Evolutionary conservation across 225 moss, liverwort and hornwort genomes (phyloP).

Genomic region (Thuidium tamariscinum): DNA sequence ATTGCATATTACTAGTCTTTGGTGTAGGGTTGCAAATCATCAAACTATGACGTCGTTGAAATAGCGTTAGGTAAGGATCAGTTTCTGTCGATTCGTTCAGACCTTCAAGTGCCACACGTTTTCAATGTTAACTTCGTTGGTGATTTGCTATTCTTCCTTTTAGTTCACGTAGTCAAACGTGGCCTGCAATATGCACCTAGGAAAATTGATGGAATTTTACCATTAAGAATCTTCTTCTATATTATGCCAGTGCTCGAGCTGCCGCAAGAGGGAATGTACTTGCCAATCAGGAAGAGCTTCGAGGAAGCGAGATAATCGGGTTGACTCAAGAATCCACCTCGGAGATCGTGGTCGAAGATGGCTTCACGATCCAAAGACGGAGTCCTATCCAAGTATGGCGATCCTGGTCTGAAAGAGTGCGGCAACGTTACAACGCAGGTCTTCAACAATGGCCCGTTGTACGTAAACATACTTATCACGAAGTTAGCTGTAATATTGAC

Average conservation of each 20-base stretch:
- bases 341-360: constrained; percentile 15
- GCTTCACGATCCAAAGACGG: background rate
- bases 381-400: constrained; percentile 23
- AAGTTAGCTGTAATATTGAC: background rate
- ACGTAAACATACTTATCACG: constrained; percentile 1
- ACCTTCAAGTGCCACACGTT: background rate
- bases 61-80: background rate
- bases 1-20: background rate
- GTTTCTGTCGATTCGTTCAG: background rate
- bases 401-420: constrained; percentile 32
- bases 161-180: background rate
- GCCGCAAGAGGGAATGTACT: constrained; percentile 76
- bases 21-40: background rate
- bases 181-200: background rate
- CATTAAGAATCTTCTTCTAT: background rate
- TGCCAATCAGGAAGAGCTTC: constrained; percentile 53
- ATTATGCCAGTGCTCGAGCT: constrained; percentile 61
- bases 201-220: background rate
- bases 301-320: constrained; percentile 27
- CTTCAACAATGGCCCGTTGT: constrained; percentile 87
- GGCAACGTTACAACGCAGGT: constrained; percentile 34
- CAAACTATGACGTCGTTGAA: background rate
- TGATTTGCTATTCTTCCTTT: background rate
- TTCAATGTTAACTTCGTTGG: background rate
- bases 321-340: constrained; percentile 21